phyloP scores from a whole-genome alignment of 2,329 filamentous ascomycete genomes.

The Alternaria hordeiaustralica region DNA sequence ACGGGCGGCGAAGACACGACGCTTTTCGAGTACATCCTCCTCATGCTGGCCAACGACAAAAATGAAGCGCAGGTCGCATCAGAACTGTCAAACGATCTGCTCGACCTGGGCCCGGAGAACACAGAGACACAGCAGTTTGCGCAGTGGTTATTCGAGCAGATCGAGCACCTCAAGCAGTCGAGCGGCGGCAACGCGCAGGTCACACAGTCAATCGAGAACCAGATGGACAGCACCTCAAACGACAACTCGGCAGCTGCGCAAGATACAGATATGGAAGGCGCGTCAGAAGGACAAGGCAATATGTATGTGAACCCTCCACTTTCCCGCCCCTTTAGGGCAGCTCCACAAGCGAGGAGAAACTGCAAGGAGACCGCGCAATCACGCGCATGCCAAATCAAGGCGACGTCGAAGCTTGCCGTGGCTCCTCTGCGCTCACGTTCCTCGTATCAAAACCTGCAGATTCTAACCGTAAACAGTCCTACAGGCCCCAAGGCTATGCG shows the following conservation, averaged over 20 bases:
- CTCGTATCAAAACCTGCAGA: neutral
- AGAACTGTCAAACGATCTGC: slow-evolving; percentile 86
- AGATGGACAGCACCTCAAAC: slow-evolving; percentile 31
- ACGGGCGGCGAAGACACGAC: slow-evolving; percentile 80
- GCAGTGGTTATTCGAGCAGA: slow-evolving; percentile 90
- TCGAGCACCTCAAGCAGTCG: slow-evolving; percentile 71
- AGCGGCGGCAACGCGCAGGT: slow-evolving; percentile 52
- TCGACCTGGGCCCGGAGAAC: slow-evolving; percentile 83
- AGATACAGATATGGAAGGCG: slow-evolving; percentile 77
- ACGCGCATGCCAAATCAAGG: neutral
- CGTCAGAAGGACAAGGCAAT: slow-evolving; percentile 51
- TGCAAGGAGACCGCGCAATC: neutral
- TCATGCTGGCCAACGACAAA: slow-evolving; percentile 97
- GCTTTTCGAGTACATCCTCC: slow-evolving; percentile 92
- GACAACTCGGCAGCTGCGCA: slow-evolving; percentile 46
- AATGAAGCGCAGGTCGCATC: slow-evolving; percentile 86
- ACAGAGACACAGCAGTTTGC: slow-evolving; percentile 83
- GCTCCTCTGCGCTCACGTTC: neutral
- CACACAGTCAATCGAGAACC: slow-evolving; percentile 25
- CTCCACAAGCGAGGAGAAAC: neutral
- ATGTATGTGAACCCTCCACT: slow-evolving; percentile 47
- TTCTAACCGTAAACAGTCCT: slow-evolving; percentile 67
- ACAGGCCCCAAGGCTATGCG: slow-evolving; percentile 97
- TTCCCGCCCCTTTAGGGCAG: neutral
- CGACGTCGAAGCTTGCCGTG: neutral